Conservation (phyloP, 441 rosid genomes). For the Gossypium trilobum region DNA sequence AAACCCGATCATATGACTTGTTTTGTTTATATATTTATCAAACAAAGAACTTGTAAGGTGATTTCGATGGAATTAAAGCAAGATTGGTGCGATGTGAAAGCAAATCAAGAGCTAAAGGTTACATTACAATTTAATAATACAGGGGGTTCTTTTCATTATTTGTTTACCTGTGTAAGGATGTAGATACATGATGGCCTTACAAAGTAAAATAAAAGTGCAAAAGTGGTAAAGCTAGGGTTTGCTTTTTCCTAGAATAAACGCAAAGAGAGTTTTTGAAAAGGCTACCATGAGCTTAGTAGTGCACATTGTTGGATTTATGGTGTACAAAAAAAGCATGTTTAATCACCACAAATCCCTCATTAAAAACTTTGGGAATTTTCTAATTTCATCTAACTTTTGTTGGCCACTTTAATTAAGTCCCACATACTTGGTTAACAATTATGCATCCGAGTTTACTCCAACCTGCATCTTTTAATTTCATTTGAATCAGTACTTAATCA, state of each 20-base stretch:
- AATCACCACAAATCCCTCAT: neutral
- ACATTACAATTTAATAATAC: conserved; percentile 3
- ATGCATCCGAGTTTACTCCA: too few relatives aligned
- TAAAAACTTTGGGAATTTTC: too few relatives aligned
- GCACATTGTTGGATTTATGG: neutral
- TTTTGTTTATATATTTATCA: too few relatives aligned
- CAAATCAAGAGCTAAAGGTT: conserved; percentile 19
- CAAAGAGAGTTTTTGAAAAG: neutral
- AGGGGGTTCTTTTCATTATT: too few relatives aligned
- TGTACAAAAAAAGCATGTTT: neutral
- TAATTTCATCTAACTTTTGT: too few relatives aligned
- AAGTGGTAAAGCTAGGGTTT: neutral
- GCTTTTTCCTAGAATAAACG: neutral
- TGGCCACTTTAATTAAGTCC: too few relatives aligned
- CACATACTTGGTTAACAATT: too few relatives aligned
- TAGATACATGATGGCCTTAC: neutral
- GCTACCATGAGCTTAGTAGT: neutral
- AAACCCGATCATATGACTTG: too few relatives aligned
- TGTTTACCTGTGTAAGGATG: neutral
- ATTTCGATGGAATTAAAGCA: neutral
- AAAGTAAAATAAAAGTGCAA: neutral
- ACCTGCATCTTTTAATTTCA: too few relatives aligned
- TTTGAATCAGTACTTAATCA: too few relatives aligned
- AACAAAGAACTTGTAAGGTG: too few relatives aligned
- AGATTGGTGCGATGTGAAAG: conserved; percentile 8